Evolutionary conservation across 768 basidiomycete species (phyloP).

Genomic region (Lactifluus pinguis): DNA sequence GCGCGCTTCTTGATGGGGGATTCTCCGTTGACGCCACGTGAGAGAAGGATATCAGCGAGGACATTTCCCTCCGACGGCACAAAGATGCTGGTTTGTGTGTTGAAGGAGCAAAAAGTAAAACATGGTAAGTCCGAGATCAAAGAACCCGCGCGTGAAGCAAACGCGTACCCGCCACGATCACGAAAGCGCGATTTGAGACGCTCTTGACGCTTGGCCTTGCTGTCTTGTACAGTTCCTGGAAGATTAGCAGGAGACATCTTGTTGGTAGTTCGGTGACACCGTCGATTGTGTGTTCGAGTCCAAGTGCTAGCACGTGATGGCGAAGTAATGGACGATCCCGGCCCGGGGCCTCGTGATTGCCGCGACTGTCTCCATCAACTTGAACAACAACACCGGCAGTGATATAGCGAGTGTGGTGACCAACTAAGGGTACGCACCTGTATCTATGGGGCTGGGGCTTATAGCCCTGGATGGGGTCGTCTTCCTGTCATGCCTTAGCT

Average conservation of each 20-base stretch:
- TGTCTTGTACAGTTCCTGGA: slow-evolving; percentile 41
- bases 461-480: neutral
- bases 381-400: too few species aligned
- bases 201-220: slow-evolving; percentile 49
- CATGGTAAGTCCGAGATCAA: neutral
- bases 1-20: slow-evolving; percentile 32
- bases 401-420: neutral
- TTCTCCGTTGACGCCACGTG: slow-evolving; percentile 38
- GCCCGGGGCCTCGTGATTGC: too few species aligned
- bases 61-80: slow-evolving; percentile 41
- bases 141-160: neutral
- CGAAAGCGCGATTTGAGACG: slow-evolving; percentile 60
- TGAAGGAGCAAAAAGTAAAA: neutral
- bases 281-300: too few species aligned
- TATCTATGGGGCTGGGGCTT: neutral
- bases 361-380: too few species aligned
- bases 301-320: neutral
- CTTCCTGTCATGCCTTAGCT: neutral
- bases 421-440: neutral
- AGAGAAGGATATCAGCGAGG: slow-evolving; percentile 45
- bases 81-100: slow-evolving; percentile 35
- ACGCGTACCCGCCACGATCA: slow-evolving; percentile 37
- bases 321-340: too few species aligned
- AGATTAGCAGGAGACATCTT: slow-evolving; percentile 9
- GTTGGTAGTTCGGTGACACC: too few species aligned